Conservation (phyloP, 495 filamentous ascomycete species). For the Halenospora varia region DNA sequence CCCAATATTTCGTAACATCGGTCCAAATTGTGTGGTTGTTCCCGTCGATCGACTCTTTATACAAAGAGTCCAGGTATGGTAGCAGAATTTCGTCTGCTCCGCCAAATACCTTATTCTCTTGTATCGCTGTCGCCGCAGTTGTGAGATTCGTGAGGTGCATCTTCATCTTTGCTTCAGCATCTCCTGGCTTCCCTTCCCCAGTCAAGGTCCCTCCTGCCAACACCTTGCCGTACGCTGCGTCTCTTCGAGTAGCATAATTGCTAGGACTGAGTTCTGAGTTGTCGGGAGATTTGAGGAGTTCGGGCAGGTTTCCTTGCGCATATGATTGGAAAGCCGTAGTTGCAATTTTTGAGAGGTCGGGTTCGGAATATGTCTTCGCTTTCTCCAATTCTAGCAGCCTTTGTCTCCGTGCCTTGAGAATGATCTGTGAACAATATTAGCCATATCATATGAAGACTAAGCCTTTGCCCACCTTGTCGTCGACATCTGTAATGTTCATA, state of each 20-base stretch:
- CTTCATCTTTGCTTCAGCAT: slow-evolving; percentile 80
- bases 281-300: slow-evolving; percentile 42
- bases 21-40: slow-evolving; percentile 69
- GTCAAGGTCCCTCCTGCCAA: slow-evolving; percentile 58
- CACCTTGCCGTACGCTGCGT: slow-evolving; percentile 59
- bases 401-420: slow-evolving; percentile 14
- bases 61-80: slow-evolving; percentile 76
- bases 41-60: slow-evolving; percentile 70
- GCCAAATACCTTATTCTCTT: slow-evolving; percentile 37
- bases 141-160: slow-evolving; percentile 85
- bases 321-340: slow-evolving; percentile 69
- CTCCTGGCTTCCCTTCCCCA: slow-evolving; percentile 55
- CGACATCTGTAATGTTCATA: slow-evolving; percentile 94
- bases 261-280: slow-evolving; percentile 37
- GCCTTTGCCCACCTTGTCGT: slow-evolving; percentile 63
- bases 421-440: slow-evolving; percentile 13
- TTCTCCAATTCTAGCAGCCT: slow-evolving; percentile 20
- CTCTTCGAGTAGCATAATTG: slow-evolving; percentile 50
- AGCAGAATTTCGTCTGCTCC: slow-evolving; percentile 65
- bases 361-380: slow-evolving; percentile 24
- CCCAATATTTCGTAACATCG: slow-evolving; percentile 75
- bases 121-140: slow-evolving; percentile 55
- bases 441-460: neutral
- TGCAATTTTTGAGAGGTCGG: slow-evolving; percentile 45
- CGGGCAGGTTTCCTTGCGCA: slow-evolving; percentile 69